Base-by-base conservation (phyloP, 345 rosid genomes). In the Lepidium africanum region DNA sequence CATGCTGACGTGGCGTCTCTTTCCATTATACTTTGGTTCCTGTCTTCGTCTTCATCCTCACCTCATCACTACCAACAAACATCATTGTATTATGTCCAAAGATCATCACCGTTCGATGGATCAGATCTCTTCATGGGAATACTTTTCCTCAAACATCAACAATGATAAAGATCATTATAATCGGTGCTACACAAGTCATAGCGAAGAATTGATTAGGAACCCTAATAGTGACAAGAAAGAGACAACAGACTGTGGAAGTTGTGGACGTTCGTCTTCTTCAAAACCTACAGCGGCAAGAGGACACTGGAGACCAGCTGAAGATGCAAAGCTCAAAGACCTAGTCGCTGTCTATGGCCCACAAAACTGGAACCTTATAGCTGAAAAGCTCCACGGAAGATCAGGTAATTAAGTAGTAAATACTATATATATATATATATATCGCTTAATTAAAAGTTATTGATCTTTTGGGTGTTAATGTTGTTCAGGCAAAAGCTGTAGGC, bases 261-360 rank as follows among this genome's bases (percentile, higher is more conserved):
- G 23, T 21, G 23, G 23, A 21, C 23, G 23, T 10, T 60, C 69
- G 7, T 74, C 52, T 3, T 19, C 52, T 47, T 47, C 69, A 36
- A 75, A 55, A 67, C 59, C 47, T 37, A 45, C 65, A 1, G 62
- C 70, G 48, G 76, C 86, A 6, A 85, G 93, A 76, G 94, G 98
- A 32, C 98, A 90, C 62, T 93, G 97, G 98, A 85, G 94, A 77
- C 96, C 98, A 10, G 87, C 83, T 54, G 97, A 93, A 73, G 98
- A 93, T 71, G 59, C 85, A 15, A 85, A 85, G 75, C 98, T 90
- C 21, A 87, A 78, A 72, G 97, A 90, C 43, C 90, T 90, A 41
- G 97, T 90, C 30, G 72, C 82, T 23, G 81, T 82, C 38, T 83
- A 78, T 50, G 98, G 98, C 9, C 97, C 98, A 52, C 97, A 90